A percentile compares a stretch with the other conserved stretches of the same genome.
Evolutionary conservation across 164 flowering plant genomes (phyloP).

Genomic region (Piper betle): DNA sequence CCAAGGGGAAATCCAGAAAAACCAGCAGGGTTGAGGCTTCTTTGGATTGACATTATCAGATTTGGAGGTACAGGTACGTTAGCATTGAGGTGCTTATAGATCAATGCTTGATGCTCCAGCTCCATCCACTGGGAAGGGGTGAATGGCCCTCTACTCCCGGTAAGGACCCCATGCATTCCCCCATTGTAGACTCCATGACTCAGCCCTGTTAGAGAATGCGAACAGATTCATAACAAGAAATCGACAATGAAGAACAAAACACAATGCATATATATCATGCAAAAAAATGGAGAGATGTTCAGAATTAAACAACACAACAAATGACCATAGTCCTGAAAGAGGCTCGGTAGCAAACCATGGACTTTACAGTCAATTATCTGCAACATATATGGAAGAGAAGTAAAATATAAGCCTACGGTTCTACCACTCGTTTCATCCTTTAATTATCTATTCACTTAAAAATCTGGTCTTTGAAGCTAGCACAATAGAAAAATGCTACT

Average conservation of each 20-base stretch:
- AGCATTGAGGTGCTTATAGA: constrained; percentile 72
- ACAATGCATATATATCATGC: not conserved
- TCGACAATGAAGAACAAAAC: no score
- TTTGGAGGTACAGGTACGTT: constrained; percentile 64
- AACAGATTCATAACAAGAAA: not conserved
- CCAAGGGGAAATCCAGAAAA: constrained; percentile 37
- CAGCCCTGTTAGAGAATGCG: constrained; percentile 23
- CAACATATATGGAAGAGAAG: constrained; percentile 13
- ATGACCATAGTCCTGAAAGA: not conserved
- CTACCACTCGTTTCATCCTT: not conserved
- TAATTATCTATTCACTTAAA: not conserved
- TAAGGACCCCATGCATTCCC: constrained; percentile 34
- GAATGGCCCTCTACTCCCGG: constrained; percentile 57
- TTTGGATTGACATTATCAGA: constrained; percentile 62
- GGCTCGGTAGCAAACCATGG: not conserved
- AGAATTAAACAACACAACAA: not conserved
- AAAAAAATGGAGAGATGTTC: not conserved
- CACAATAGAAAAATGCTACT: not conserved
- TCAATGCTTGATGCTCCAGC: constrained; percentile 84
- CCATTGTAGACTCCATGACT: constrained; percentile 34
- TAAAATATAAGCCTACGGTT: not conserved
- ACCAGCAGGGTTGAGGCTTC: constrained; percentile 46
- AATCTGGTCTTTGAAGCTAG: not conserved
- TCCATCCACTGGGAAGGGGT: constrained; percentile 90
- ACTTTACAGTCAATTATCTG: not conserved